A percentile compares a stretch with the other conserved stretches of the same genome.
These are phyloP conservation scores for Ganoderma sinense DNA, from an alignment of 1,284 basidiomycete genomes.

Conservation along the genomic window DNA sequence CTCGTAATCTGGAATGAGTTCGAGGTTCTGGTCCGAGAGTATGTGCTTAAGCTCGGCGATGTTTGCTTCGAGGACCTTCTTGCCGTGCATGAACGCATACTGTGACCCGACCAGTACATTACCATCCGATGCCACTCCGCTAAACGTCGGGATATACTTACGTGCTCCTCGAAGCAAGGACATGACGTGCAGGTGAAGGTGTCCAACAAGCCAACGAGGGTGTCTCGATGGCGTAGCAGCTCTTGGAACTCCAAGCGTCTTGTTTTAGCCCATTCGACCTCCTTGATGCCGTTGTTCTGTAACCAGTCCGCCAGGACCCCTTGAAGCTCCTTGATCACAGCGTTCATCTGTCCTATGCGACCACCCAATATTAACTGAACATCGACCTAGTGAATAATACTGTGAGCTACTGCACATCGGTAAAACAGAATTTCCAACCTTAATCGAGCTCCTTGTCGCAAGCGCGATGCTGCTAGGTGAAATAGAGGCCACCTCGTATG, in stretches of 20 bases:
- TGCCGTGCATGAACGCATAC: conserved; percentile 62
- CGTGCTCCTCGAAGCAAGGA: conserved; percentile 72
- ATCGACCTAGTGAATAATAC: conserved; percentile 62
- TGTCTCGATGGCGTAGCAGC: conserved; percentile 67
- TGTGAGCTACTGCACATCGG: conserved; percentile 4
- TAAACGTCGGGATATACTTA: conserved; percentile 43
- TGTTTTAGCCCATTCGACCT: conserved; percentile 87
- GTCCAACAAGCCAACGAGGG: conserved; percentile 51
- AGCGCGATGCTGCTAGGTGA: conserved; percentile 81
- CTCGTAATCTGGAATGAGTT: conserved; percentile 97
- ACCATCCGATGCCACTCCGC: background rate
- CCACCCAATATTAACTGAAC: conserved; percentile 71
- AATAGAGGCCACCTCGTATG: conserved; percentile 78
- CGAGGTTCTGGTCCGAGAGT: conserved; percentile 96
- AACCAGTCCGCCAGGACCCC: conserved; percentile 64
- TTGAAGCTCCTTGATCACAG: conserved; percentile 57
- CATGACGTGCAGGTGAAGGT: conserved; percentile 64
- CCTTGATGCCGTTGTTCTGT: conserved; percentile 58
- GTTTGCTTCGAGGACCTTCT: conserved; percentile 76
- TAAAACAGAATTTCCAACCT: conserved; percentile 53
- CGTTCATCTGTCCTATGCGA: conserved; percentile 68
- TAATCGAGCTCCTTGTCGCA: conserved; percentile 75
- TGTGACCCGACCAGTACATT: background rate
- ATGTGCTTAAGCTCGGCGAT: conserved; percentile 81
- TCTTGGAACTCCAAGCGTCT: conserved; percentile 95